phyloP scores from a whole-genome alignment of 306 rosid species.

The Abrus pulchellus region DNA sequence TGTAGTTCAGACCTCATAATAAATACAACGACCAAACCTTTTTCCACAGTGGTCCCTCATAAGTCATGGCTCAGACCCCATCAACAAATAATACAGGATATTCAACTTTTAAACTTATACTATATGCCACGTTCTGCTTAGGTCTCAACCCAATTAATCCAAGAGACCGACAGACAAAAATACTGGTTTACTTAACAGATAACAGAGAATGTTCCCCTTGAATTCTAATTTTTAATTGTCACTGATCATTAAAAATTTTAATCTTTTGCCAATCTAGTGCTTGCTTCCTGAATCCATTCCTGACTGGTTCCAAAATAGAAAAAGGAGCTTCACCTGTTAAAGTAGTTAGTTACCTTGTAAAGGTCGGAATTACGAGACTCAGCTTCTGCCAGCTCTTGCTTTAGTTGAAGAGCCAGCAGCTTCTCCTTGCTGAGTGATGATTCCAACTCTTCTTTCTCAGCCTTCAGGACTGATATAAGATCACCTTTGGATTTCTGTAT shows the following conservation, averaged over 20 bases:
- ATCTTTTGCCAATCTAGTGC: background rate
- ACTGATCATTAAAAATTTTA: background rate
- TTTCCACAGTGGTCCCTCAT: background rate
- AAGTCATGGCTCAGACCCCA: background rate
- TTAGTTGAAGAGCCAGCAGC: conserved; percentile 71
- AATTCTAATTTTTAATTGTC: conserved; percentile 15
- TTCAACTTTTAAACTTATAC: background rate
- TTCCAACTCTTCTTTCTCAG: conserved; percentile 83
- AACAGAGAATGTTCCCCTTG: background rate
- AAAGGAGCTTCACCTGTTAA: conserved; percentile 19
- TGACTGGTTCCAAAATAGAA: conserved; percentile 30
- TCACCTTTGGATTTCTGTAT: conserved; percentile 77
- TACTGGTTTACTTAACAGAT: background rate
- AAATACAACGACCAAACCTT: background rate
- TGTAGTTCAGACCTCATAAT: conserved; percentile 3
- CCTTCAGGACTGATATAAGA: conserved; percentile 65
- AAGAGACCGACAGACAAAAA: conserved; percentile 6
- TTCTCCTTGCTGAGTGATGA: conserved; percentile 77
- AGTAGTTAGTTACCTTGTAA: conserved; percentile 76
- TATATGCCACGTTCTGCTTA: background rate
- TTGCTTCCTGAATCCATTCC: conserved; percentile 30
- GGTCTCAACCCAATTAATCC: conserved; percentile 15
- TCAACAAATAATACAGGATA: background rate
- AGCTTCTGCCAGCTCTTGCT: conserved; percentile 80
- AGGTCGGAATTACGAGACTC: conserved; percentile 82